phyloP scores from a whole-genome alignment of 1,139 yeast species.

The Spathaspora jeffriesii region DNA sequence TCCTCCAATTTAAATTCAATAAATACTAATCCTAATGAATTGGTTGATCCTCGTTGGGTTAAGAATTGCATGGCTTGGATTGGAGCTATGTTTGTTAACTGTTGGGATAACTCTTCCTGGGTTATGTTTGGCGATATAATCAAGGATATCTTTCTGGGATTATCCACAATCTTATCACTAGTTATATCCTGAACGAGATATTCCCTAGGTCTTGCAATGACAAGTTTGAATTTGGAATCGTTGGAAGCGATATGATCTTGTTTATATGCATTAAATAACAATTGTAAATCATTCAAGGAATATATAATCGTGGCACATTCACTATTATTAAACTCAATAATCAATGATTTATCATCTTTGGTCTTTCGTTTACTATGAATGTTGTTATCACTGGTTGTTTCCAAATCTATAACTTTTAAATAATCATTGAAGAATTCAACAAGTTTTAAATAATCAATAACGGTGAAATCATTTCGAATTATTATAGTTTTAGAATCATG shows the following conservation, averaged over 20 bases:
- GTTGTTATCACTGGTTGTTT: conserved; percentile 22
- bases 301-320: conserved; percentile 61
- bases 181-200: conserved; percentile 47
- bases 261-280: conserved; percentile 32
- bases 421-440: conserved; percentile 43
- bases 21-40: conserved; percentile 41
- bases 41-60: conserved; percentile 37
- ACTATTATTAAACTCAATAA: conserved; percentile 54
- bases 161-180: conserved; percentile 30
- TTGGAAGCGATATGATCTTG: conserved; percentile 14
- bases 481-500: conserved; percentile 51
- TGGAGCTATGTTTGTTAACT: conserved; percentile 19
- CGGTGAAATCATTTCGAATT: conserved; percentile 45
- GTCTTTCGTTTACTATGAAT: conserved; percentile 35
- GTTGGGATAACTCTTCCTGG: conserved; percentile 26
- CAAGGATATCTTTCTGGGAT: conserved; percentile 36
- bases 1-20: conserved; percentile 26
- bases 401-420: conserved; percentile 36
- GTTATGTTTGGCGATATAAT: conserved; percentile 24
- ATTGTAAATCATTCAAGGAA: conserved; percentile 41
- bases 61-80: conserved; percentile 31
- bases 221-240: conserved; percentile 11
- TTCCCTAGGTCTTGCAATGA: conserved; percentile 56
- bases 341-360: conserved; percentile 35
- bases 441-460: conserved; percentile 39